Percentiles rank a stretch among this genome's conserved stretches.
Conservation (phyloP, 176 grass and related monocot genomes). For the Eremochloa ophiuroides region DNA sequence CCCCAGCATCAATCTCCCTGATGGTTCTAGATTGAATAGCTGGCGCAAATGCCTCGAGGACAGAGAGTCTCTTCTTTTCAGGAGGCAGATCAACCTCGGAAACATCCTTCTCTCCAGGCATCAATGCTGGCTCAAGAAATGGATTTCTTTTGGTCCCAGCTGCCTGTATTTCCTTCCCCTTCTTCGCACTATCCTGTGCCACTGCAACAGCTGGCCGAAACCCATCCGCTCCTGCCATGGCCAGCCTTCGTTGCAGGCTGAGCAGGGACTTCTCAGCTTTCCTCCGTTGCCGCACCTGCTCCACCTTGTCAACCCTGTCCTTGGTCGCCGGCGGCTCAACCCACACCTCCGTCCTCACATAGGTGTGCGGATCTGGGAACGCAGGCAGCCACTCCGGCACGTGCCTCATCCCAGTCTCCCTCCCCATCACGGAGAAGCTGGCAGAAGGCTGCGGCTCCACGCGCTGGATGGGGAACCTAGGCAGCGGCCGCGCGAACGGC, state of each 20-base stretch:
- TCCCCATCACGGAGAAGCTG: slow-evolving; percentile 36
- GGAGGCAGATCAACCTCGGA: slow-evolving; percentile 43
- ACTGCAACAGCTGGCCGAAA: slow-evolving; percentile 10
- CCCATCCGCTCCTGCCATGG: slow-evolving; percentile 36
- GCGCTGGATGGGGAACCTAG: slow-evolving; percentile 53
- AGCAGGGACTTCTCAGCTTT: slow-evolving; percentile 81
- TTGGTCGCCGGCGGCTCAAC: slow-evolving; percentile 39
- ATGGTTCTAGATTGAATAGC: slow-evolving; percentile 49
- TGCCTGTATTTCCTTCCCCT: slow-evolving; percentile 51
- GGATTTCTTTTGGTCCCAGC: slow-evolving; percentile 65
- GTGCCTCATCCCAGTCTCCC: slow-evolving; percentile 46
- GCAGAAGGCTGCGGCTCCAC: neutral
- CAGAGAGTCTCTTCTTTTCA: slow-evolving; percentile 44
- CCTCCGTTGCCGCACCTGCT: slow-evolving; percentile 53
- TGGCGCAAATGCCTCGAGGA: slow-evolving; percentile 70
- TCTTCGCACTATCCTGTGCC: slow-evolving; percentile 4
- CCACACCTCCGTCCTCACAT: slow-evolving; percentile 47
- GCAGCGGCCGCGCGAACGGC: slow-evolving; percentile 50
- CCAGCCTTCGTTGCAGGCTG: slow-evolving; percentile 64
- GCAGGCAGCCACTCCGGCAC: slow-evolving; percentile 73
- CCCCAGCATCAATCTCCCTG: slow-evolving; percentile 39
- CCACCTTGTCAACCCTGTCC: slow-evolving; percentile 47
- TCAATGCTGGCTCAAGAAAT: slow-evolving; percentile 56
- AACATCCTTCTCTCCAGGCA: slow-evolving; percentile 46
- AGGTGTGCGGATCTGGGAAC: slow-evolving; percentile 69